Evolutionary conservation across 495 filamentous ascomycete species (phyloP).

Genomic region (Neurospora hispaniola): DNA sequence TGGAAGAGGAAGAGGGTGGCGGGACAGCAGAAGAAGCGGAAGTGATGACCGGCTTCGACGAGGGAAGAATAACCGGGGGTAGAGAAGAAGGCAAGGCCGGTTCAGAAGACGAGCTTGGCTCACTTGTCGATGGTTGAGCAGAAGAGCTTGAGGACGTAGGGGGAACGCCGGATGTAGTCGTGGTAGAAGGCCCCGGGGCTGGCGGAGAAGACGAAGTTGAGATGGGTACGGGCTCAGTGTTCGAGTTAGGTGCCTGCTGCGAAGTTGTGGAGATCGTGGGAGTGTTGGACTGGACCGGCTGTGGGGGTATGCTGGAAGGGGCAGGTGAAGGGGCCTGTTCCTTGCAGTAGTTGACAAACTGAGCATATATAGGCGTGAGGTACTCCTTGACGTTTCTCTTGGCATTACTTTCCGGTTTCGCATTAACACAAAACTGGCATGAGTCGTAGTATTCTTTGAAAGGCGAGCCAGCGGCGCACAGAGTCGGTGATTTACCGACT

Average conservation of each 20-base stretch:
- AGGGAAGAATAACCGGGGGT: not conserved
- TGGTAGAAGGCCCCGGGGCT: slow-evolving; percentile 7
- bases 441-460: not conserved
- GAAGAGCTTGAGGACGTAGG: not conserved
- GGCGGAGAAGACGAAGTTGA: slow-evolving; percentile 14
- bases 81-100: not conserved
- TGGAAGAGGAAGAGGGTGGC: not conserved
- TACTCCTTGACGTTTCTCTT: slow-evolving; percentile 5
- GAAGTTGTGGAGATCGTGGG: slow-evolving; percentile 11
- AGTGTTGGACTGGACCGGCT: slow-evolving; percentile 12
- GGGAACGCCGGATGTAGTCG: slow-evolving; percentile 9
- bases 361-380: slow-evolving; percentile 10
- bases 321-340: not conserved
- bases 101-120: slow-evolving; percentile 1
- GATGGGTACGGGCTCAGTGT: slow-evolving; percentile 11
- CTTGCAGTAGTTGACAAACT: slow-evolving; percentile 27
- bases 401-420: too few species aligned
- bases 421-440: not conserved
- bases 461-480: slow-evolving; percentile 25
- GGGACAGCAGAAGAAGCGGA: not conserved
- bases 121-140: not conserved
- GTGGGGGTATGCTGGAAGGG: not conserved
- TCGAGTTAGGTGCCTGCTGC: slow-evolving; percentile 17
- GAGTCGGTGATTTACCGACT: slow-evolving; percentile 31
- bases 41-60: not conserved